A percentile compares a stretch with the other conserved stretches of the same genome.
phyloP scores from a whole-genome alignment of 2,329 filamentous ascomycete genomes.

The Tetracladium maxilliforme region DNA sequence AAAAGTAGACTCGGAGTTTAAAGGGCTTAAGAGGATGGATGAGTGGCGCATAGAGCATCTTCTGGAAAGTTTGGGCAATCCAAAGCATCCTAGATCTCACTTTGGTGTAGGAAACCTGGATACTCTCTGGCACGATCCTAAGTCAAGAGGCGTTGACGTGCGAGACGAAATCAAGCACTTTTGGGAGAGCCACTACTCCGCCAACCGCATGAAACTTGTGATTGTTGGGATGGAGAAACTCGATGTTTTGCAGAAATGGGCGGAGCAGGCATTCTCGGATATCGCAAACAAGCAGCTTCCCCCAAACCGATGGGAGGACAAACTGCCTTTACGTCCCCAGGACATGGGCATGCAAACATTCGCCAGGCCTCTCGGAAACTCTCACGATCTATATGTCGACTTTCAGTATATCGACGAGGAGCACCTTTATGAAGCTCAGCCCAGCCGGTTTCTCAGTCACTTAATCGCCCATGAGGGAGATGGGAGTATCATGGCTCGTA shows the following conservation, averaged over 20 bases:
- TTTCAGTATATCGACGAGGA: slow-evolving; percentile 55
- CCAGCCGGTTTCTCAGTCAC: slow-evolving; percentile 50
- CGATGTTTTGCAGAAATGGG: slow-evolving; percentile 50
- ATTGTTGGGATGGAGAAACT: slow-evolving; percentile 46
- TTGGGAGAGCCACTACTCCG: slow-evolving; percentile 52
- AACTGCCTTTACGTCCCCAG: slow-evolving; percentile 38
- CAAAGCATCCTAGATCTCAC: slow-evolving; percentile 53
- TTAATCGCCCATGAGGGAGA: slow-evolving; percentile 57
- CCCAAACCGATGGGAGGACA: slow-evolving; percentile 5
- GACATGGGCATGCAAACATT: slow-evolving; percentile 47
- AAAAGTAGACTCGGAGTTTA: slow-evolving; percentile 59
- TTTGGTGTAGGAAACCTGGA: slow-evolving; percentile 56
- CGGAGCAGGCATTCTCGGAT: slow-evolving; percentile 45
- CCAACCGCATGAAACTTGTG: slow-evolving; percentile 56
- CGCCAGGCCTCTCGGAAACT: slow-evolving; percentile 54
- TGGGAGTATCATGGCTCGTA: slow-evolving; percentile 51
- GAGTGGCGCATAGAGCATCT: slow-evolving; percentile 52
- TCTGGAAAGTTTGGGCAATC: slow-evolving; percentile 50
- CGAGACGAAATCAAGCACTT: slow-evolving; percentile 55
- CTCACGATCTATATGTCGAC: slow-evolving; percentile 43
- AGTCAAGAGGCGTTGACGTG: slow-evolving; percentile 47
- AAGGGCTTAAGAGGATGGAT: slow-evolving; percentile 59
- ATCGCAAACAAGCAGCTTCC: slow-evolving; percentile 51
- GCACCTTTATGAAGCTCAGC: slow-evolving; percentile 44
- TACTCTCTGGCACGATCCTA: slow-evolving; percentile 49